Conservation (phyloP, 2,329 filamentous ascomycete species). For the Colletotrichum gloeosporioides region DNA sequence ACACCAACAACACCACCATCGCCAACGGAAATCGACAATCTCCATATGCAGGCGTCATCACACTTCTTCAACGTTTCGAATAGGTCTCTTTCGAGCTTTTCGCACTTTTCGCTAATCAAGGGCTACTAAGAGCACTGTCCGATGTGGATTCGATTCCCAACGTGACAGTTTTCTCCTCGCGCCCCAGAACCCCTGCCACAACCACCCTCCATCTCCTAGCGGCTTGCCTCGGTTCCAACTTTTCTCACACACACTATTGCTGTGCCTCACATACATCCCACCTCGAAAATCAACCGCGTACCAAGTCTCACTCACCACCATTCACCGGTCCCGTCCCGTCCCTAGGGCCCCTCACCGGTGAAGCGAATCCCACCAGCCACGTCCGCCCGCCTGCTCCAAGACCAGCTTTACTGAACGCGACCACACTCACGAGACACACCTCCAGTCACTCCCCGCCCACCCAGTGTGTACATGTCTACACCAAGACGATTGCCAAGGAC, state of each 20-base stretch:
- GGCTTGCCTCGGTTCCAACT: conserved; percentile 1
- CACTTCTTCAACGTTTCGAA: neutral
- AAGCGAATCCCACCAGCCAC: conserved; percentile 11
- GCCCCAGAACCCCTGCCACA: neutral
- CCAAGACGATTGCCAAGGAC: neutral
- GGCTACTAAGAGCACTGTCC: neutral
- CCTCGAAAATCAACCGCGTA: neutral
- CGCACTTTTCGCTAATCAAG: neutral
- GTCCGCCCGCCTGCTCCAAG: neutral
- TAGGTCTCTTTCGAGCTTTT: neutral
- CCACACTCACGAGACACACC: neutral
- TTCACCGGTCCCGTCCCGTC: conserved; percentile 20
- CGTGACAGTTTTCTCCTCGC: conserved; percentile 17
- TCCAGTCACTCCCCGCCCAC: neutral
- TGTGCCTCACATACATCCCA: neutral
- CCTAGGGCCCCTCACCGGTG: conserved; percentile 20
- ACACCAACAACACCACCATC: neutral
- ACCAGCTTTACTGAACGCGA: neutral
- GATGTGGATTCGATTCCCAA: neutral
- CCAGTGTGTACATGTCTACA: neutral
- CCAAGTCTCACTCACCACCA: conserved; percentile 4
- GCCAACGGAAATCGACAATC: neutral
- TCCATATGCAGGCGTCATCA: neutral
- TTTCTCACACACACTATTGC: neutral
- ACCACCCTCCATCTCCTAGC: neutral